A percentile compares a stretch with the other conserved stretches of the same genome.
Conservation (phyloP, 1,139 yeast genomes). For the Ashbya aceris region DNA sequence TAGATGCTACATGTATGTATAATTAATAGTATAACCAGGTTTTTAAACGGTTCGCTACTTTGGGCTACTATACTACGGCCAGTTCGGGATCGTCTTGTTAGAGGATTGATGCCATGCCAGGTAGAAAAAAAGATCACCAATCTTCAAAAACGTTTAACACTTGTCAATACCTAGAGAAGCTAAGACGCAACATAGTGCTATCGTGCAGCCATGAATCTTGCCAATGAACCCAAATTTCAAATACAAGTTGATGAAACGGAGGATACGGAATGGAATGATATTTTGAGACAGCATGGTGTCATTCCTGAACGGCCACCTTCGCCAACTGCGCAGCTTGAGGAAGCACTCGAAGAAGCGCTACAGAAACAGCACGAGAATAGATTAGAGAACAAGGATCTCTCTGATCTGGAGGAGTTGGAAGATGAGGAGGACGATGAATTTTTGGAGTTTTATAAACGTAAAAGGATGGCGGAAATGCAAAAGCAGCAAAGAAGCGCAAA, state of each 20-base stretch:
- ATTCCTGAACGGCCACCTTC: conserved; percentile 90
- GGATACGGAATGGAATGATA: conserved; percentile 98
- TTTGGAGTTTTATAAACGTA: conserved; percentile 60
- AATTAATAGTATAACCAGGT: no score
- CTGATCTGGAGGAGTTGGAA: conserved; percentile 71
- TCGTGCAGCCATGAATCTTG: not conserved
- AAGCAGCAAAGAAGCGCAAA: conserved; percentile 50
- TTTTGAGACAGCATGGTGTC: conserved; percentile 77
- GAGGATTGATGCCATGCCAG: no score
- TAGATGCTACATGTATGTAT: no score
- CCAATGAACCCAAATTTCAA: conserved; percentile 33
- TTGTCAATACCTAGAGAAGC: no score
- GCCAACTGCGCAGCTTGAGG: conserved; percentile 79
- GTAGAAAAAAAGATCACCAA: no score
- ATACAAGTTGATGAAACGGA: conserved; percentile 92
- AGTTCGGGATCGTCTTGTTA: no score
- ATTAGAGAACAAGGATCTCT: conserved; percentile 63
- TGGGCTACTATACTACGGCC: no score
- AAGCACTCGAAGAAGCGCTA: conserved; percentile 77
- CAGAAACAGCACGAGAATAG: conserved; percentile 47
- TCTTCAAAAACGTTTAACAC: no score
- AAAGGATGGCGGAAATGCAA: conserved; percentile 65
- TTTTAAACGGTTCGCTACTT: no score
- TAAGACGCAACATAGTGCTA: no score
- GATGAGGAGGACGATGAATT: conserved; percentile 78